These are phyloP conservation scores for Nicotiana sylvestris DNA, from an alignment of 257 asterid genomes.

Conservation along the genomic window DNA sequence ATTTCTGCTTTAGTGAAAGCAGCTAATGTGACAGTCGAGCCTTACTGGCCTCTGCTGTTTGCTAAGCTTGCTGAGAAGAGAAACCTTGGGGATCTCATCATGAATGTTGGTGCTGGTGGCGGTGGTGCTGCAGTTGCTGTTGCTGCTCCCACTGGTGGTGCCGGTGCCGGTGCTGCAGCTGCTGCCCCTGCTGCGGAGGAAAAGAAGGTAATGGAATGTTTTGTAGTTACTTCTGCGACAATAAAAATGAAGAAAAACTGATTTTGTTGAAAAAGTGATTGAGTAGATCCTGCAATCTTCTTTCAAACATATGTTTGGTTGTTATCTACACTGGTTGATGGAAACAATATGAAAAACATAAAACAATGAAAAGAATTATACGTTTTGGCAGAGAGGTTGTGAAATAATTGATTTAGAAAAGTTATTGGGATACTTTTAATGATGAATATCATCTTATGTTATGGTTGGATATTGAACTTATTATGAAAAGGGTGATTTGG, in stretches of 20 bases:
- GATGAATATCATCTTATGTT: not conserved
- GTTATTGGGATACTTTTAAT: not conserved
- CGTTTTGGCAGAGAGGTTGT: not conserved
- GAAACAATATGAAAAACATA: not conserved
- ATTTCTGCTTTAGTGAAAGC: constrained; percentile 46
- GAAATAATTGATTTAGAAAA: not conserved
- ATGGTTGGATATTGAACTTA: not conserved
- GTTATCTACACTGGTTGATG: not conserved
- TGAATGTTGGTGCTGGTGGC: constrained; percentile 64
- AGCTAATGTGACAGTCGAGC: constrained; percentile 60
- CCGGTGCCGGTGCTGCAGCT: constrained; percentile 47
- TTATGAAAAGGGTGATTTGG: not conserved
- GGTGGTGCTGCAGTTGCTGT: constrained; percentile 48
- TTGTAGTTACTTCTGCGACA: not conserved
- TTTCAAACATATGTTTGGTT: not conserved
- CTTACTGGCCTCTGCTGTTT: constrained; percentile 70
- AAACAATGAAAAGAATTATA: too few relatives aligned
- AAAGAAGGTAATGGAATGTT: constrained; percentile 33
- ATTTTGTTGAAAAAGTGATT: not conserved
- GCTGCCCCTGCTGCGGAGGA: constrained; percentile 48
- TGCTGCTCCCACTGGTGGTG: constrained; percentile 38
- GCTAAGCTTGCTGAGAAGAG: constrained; percentile 69
- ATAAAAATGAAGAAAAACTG: not conserved
- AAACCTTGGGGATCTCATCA: constrained; percentile 52
- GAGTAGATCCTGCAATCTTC: not conserved